Conservation (phyloP, 768 basidiomycete genomes). For the Hypholoma fasciculare region DNA sequence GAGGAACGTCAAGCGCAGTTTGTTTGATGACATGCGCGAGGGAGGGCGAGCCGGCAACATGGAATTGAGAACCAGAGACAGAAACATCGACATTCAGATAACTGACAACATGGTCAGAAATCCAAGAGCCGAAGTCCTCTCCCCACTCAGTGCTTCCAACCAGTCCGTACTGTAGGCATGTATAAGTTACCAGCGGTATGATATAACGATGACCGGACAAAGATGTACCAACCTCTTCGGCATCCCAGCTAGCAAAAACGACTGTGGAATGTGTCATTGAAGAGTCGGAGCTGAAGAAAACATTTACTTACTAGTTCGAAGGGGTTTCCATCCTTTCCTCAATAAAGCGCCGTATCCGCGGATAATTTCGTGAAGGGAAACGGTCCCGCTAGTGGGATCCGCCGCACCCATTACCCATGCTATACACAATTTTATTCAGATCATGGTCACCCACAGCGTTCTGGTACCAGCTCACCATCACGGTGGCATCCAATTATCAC, state of each 20-base stretch:
- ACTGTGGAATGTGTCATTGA: slow-evolving; percentile 30
- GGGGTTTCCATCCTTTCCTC: slow-evolving; percentile 78
- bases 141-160: slow-evolving; percentile 92
- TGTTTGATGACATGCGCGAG: slow-evolving; percentile 73
- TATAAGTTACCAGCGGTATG: slow-evolving; percentile 4
- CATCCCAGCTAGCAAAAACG: slow-evolving; percentile 75
- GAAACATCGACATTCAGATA: slow-evolving; percentile 86
- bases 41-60: slow-evolving; percentile 70
- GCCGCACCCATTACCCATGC: slow-evolving; percentile 81
- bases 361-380: slow-evolving; percentile 74
- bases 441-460: background rate
- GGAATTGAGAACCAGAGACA: slow-evolving; percentile 60
- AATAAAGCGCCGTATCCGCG: slow-evolving; percentile 71
- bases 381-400: slow-evolving; percentile 82
- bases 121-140: slow-evolving; percentile 87
- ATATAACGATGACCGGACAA: background rate
- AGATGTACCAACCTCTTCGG: slow-evolving; percentile 58
- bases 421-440: slow-evolving; percentile 14
- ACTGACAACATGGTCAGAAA: slow-evolving; percentile 75
- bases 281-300: background rate
- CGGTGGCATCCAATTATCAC: slow-evolving; percentile 88
- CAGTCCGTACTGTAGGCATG: slow-evolving; percentile 49
- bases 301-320: slow-evolving; percentile 47
- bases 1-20: slow-evolving; percentile 70
- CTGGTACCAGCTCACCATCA: slow-evolving; percentile 57